Conservation (phyloP, 148 eudicot species). For the Heliamphora exappendiculata region DNA sequence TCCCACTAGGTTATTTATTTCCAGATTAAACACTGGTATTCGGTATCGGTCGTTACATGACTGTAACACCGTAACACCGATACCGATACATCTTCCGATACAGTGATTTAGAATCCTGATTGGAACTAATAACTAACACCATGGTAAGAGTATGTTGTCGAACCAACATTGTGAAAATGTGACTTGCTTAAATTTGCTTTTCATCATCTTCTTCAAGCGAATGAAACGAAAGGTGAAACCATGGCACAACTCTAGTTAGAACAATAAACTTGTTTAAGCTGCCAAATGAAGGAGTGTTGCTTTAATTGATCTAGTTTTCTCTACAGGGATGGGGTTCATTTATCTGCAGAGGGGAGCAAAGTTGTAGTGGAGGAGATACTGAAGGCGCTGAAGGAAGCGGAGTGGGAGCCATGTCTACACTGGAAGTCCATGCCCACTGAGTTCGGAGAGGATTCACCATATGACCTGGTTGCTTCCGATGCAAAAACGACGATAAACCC, state of each 20-base stretch:
- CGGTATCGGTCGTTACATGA: too few relatives aligned
- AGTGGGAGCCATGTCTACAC: constrained; percentile 76
- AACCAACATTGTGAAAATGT: neutral
- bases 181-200: neutral
- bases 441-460: constrained; percentile 60
- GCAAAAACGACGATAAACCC: constrained; percentile 60
- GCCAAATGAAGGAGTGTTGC: neutral
- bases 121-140: neutral
- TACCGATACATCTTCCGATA: too few relatives aligned
- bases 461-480: constrained; percentile 50
- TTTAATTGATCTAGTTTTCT: neutral
- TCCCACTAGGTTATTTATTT: neutral
- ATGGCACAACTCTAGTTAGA: neutral
- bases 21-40: too few relatives aligned
- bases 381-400: constrained; percentile 70
- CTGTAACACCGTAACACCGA: too few relatives aligned
- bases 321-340: constrained; percentile 87
- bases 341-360: constrained; percentile 74
- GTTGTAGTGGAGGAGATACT: constrained; percentile 77
- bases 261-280: neutral
- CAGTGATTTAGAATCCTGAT: neutral
- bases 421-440: constrained; percentile 90
- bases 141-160: too few relatives aligned
- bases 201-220: neutral
- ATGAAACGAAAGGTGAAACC: neutral